Evolutionary conservation across 768 basidiomycete genomes (phyloP).

Genomic region (Rhodosporidiobolus sp.): DNA sequence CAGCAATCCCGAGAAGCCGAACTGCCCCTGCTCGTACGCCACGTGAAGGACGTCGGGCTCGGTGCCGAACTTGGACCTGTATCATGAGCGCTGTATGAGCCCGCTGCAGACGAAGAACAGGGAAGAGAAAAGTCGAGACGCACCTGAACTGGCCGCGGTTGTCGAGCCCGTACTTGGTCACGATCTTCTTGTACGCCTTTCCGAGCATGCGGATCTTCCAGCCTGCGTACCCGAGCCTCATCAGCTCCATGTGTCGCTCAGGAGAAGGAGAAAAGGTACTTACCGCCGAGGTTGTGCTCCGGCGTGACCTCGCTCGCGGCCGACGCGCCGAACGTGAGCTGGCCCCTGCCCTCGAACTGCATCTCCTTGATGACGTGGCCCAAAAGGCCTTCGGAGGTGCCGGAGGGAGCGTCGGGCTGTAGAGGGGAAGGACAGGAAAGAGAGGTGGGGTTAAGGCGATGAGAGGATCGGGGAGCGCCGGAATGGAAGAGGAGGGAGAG

Average conservation of each 20-base stretch:
- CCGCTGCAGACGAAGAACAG: no score
- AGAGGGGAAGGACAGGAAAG: not conserved
- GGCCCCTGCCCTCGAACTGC: slow-evolving; percentile 24
- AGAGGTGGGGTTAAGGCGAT: not conserved
- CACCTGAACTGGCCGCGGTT: slow-evolving; percentile 27
- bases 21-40: slow-evolving; percentile 17
- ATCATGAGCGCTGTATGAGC: not conserved
- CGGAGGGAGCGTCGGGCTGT: slow-evolving; percentile 34
- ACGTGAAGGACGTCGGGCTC: slow-evolving; percentile 27
- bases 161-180: slow-evolving; percentile 12
- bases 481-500: no score
- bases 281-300: slow-evolving; percentile 29
- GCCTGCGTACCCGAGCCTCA: not conserved
- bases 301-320: slow-evolving; percentile 13
- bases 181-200: slow-evolving; percentile 34
- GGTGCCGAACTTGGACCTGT: slow-evolving; percentile 27
- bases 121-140: not conserved
- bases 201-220: slow-evolving; percentile 27
- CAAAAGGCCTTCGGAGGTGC: slow-evolving; percentile 32
- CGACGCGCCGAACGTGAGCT: slow-evolving; percentile 33
- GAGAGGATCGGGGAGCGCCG: not conserved
- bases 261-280: not conserved
- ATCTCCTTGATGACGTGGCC: slow-evolving; percentile 32
- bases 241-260: not conserved
- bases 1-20: slow-evolving; percentile 29